Percentiles rank a stretch among this genome's conserved stretches.
These are phyloP conservation scores for Torulaspora franciscae DNA, from an alignment of 805 yeast species.

Conservation along the genomic window DNA sequence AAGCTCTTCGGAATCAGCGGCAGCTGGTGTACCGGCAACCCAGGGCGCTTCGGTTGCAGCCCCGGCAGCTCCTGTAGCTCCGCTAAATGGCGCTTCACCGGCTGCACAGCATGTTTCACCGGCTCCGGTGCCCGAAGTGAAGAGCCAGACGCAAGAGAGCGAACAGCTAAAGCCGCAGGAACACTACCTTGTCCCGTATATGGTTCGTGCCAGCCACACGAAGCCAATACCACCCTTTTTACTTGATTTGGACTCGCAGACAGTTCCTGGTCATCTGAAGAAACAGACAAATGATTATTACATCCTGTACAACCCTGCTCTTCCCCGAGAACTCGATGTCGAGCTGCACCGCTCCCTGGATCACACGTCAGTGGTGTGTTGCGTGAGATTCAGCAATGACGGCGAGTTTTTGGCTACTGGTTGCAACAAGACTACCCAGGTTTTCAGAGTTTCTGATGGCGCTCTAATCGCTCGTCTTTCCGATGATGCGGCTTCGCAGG, in stretches of 20 bases:
- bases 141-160: slow-evolving; percentile 6
- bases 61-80: neutral
- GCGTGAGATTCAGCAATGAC: slow-evolving; percentile 87
- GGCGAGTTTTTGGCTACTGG: slow-evolving; percentile 95
- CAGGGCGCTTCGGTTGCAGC: neutral
- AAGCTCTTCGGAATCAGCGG: neutral
- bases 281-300: slow-evolving; percentile 82
- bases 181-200: slow-evolving; percentile 38
- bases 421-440: slow-evolving; percentile 93
- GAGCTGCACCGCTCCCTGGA: slow-evolving; percentile 85
- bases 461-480: slow-evolving; percentile 79
- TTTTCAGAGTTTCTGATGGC: slow-evolving; percentile 87
- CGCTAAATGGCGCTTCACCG: slow-evolving; percentile 4
- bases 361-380: slow-evolving; percentile 93
- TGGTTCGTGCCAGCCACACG: slow-evolving; percentile 46
- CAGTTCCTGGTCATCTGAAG: slow-evolving; percentile 70
- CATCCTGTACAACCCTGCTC: slow-evolving; percentile 84
- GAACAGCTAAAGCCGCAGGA: slow-evolving; percentile 25
- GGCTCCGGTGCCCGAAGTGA: slow-evolving; percentile 9
- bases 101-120: slow-evolving; percentile 5
- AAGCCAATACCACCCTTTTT: slow-evolving; percentile 80
- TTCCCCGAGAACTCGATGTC: slow-evolving; percentile 71
- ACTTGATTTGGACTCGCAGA: slow-evolving; percentile 70
- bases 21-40: neutral
- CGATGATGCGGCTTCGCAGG: slow-evolving; percentile 58